Evolutionary conservation across 1,139 yeast genomes (phyloP).

Genomic region (Eremothecium coryli): DNA sequence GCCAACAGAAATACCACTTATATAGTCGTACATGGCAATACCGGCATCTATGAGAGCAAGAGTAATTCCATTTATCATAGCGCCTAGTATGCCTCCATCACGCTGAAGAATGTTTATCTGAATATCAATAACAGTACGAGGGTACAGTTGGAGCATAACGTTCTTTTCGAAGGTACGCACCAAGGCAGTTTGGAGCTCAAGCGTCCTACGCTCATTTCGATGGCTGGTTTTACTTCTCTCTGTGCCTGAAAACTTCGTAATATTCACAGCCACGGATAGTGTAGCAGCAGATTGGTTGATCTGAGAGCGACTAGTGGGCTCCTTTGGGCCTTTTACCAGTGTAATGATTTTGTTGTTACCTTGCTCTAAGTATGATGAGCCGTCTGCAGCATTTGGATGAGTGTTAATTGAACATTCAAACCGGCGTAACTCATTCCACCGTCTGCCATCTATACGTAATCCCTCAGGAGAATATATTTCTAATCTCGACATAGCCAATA

Average conservation of each 20-base stretch:
- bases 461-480: slow-evolving; percentile 95
- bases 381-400: slow-evolving; percentile 83
- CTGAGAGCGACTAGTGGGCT: slow-evolving; percentile 51
- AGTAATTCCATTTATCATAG: slow-evolving; percentile 80
- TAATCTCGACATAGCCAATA: slow-evolving; percentile 45
- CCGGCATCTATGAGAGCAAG: slow-evolving; percentile 93
- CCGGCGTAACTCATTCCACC: slow-evolving; percentile 86
- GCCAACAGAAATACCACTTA: slow-evolving; percentile 74
- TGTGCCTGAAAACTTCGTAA: slow-evolving; percentile 74
- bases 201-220: slow-evolving; percentile 59
- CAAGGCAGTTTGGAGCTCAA: slow-evolving; percentile 66
- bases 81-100: slow-evolving; percentile 82
- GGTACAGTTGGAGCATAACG: slow-evolving; percentile 63
- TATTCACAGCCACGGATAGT: slow-evolving; percentile 54
- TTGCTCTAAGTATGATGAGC: slow-evolving; percentile 85
- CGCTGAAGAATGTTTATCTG: slow-evolving; percentile 72
- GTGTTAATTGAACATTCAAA: slow-evolving; percentile 77
- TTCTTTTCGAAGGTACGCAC: slow-evolving; percentile 78
- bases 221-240: slow-evolving; percentile 55
- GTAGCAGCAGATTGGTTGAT: slow-evolving; percentile 41
- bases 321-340: slow-evolving; percentile 82
- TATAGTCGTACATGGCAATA: slow-evolving; percentile 85
- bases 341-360: slow-evolving; percentile 89
- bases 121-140: slow-evolving; percentile 70
- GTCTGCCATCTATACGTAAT: slow-evolving; percentile 79